Evolutionary conservation across 148 eudicot species (phyloP), one percentile per base, ranked within the genome.

Genomic region (Heliamphora exappendiculata): DNA sequence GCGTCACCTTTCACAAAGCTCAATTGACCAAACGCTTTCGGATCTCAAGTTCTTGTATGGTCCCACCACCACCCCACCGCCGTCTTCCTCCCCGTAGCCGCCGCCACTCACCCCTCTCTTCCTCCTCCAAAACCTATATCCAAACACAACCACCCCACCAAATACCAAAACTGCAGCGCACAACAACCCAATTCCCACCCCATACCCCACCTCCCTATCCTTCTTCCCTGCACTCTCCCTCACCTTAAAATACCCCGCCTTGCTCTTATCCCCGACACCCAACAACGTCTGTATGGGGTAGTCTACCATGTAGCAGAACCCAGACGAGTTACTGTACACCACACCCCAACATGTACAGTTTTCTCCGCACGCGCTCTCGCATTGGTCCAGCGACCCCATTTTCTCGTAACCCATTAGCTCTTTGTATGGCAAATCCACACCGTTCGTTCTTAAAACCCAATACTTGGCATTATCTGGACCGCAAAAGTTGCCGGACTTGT

Each of bases 291-390:
- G 87, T 44, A 95, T 85, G 31, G 99, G 98, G 76, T 91, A 95
- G 26, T 87, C 89, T 79, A 95, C 51, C 58, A 42, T 71, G 93
- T 95, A 95, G 69, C 99, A 95, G 75, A 89, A 84, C 54, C 93
- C 89, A 4, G 96, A 89, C 0, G 88, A 81, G 87, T 93, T 95
- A 83, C 78, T 93, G 74, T 93, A 93, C 81, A 87, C 85, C 78
- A 63, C 94, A 19, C 97, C 99, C 99, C 98, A 92, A 44, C 99
- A 95, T 2, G 87, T 84, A 78, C 99, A 95, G 50, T 89, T 88
- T 44, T 39, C 33, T 22, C 78, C 84, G 50, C 99, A 95, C 31
- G 87, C 72, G 17, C 74, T 74, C 82, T 92, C 94, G 37, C 99
- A 95, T 44, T 81, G 36, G 53, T 79, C 84, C 28, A 74, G 67